Evolutionary conservation across 2,329 filamentous ascomycete species (phyloP), one percentile per base, ranked within the genome.

Genomic region (Fonsecaea nubica): DNA sequence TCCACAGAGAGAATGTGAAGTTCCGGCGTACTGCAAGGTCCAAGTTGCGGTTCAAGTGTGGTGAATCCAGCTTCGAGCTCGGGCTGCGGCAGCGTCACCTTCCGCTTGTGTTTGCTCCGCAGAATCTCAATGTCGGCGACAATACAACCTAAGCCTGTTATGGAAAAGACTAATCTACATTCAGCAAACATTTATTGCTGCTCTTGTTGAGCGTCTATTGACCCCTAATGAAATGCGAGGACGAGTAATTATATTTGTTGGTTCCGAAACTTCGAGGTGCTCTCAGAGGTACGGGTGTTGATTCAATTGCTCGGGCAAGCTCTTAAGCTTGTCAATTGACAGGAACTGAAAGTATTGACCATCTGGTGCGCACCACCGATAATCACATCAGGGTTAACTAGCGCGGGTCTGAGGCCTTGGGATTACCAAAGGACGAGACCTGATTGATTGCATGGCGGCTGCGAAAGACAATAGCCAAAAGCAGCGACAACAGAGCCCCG

Each of bases 11-110:
- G 32, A 25, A 15, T 50, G 21, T 13, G 35, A 42, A 33, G 57
- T 45, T 33, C 45, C 13, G 33, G 45, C 13, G 30, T 18, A n/a
- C 45, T 35, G 58, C 21, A 12, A 32, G 13, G 33, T 67, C 50
- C 40, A 63, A 36, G 63, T 68, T 25, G 18, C 52, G 54, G 33
- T 48, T 62, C 52, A 32, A 55, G 32, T 36, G 32, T 36, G 60
- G 66, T 48, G 42, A 21, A 21, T 25, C 45, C 25, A 50, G 45
- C 45, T 50, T 21, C 21, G 13, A 66, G 62, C 62, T 67, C 57
- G 13, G 52, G 66, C 45, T 53, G 65, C 66, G 63, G 59, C 66
- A 25, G 55, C 62, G 52, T 55, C 52, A 55, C 52, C 52, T 36
- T 35, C 33, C 30, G 30, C 52, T 21, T 13, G 52, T 36, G 52